Evolutionary conservation across 371 early-diverging fungal genomes (phyloP).

Genomic region (Entomophthora muscae): DNA sequence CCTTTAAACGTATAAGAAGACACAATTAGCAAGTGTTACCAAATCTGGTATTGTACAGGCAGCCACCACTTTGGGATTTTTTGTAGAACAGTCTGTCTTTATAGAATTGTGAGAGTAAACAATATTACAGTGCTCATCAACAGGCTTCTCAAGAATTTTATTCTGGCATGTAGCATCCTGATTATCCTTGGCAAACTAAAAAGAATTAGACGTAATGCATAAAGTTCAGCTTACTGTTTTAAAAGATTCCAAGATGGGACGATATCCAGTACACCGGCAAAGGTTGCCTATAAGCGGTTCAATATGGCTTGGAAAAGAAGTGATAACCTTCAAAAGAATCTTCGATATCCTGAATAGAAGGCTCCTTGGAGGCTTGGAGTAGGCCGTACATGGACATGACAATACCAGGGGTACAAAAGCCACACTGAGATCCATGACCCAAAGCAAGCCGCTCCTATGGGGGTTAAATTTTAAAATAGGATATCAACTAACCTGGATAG

Average conservation of each 20-base stretch:
- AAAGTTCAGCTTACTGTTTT: conserved; percentile 19
- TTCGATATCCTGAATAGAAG: conserved; percentile 47
- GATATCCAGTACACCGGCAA: conserved; percentile 69
- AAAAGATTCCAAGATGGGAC: conserved; percentile 61
- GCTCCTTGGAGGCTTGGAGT: conserved; percentile 36
- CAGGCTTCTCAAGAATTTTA: neutral
- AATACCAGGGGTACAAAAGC: conserved; percentile 70
- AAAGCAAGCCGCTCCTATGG: conserved; percentile 32
- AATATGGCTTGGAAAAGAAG: neutral
- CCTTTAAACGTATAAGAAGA: neutral
- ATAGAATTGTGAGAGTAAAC: neutral
- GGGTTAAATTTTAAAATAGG: neutral
- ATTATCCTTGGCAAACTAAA: neutral
- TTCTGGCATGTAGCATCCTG: neutral
- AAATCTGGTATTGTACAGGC: neutral
- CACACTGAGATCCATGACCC: conserved; percentile 52
- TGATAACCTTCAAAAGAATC: conserved; percentile 48
- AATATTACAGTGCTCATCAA: conserved; percentile 1
- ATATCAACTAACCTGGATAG: conserved; percentile 23
- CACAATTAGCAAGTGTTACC: neutral
- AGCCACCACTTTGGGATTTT: neutral
- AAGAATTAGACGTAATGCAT: neutral
- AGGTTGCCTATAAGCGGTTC: conserved; percentile 25
- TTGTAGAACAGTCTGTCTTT: neutral
- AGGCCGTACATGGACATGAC: conserved; percentile 58